Percentiles rank a stretch among this genome's conserved stretches.
Conservation (phyloP, 768 basidiomycete species). For the Podaxis carcinomalis region DNA sequence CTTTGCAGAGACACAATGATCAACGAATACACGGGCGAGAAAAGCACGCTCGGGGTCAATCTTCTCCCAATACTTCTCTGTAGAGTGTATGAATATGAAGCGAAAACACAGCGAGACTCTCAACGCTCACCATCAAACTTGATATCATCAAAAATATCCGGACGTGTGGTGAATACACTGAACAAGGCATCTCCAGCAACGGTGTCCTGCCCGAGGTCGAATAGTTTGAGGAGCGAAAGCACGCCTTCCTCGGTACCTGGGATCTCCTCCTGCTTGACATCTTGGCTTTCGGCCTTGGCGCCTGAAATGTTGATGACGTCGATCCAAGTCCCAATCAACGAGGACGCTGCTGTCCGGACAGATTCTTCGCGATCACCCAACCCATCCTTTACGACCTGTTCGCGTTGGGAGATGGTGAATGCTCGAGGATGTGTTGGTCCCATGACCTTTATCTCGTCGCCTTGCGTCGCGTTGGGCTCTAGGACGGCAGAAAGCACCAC, state of each 20-base stretch:
- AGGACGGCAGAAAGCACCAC: constrained; percentile 65
- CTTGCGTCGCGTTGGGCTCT: constrained; percentile 29
- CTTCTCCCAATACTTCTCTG: constrained; percentile 68
- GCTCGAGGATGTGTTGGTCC: constrained; percentile 60
- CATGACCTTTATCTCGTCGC: constrained; percentile 24
- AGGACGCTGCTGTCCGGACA: constrained; percentile 69
- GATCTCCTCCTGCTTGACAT: constrained; percentile 14
- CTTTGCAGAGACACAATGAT: constrained; percentile 63
- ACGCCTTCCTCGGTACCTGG: constrained; percentile 31
- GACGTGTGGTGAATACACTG: constrained; percentile 62
- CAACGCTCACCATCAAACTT: constrained; percentile 59
- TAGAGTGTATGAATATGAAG: background rate
- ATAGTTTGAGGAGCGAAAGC: constrained; percentile 47
- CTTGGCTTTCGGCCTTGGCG: constrained; percentile 27
- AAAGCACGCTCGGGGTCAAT: constrained; percentile 76
- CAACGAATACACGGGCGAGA: constrained; percentile 78
- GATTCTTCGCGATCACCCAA: constrained; percentile 78
- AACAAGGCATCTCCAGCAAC: constrained; percentile 73
- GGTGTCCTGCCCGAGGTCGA: constrained; percentile 53
- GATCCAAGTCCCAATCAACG: constrained; percentile 74
- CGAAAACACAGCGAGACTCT: background rate
- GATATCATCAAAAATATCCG: constrained; percentile 63
- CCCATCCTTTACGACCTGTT: constrained; percentile 75
- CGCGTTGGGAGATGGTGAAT: constrained; percentile 69
- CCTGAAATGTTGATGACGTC: constrained; percentile 39